Evolutionary conservation across 2,329 filamentous ascomycete species (phyloP).

Genomic region (Colletotrichum gigasporum): DNA sequence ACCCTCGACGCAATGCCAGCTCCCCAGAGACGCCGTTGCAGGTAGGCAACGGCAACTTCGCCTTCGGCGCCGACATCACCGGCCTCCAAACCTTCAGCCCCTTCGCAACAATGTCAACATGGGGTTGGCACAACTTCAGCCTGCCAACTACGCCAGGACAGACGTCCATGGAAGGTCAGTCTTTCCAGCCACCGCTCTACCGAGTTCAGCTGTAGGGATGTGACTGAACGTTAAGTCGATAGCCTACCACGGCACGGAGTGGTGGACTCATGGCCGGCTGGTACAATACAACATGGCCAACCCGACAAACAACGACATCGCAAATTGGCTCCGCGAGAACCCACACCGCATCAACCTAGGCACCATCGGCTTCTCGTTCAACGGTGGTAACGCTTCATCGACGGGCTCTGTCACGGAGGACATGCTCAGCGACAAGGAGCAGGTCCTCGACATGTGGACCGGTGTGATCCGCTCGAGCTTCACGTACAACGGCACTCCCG

Average conservation of each 20-base stretch:
- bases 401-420: conserved; percentile 48
- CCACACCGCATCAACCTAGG: conserved; percentile 62
- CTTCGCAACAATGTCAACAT: conserved; percentile 57
- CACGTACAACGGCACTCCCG: conserved; percentile 46
- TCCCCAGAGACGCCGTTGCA: conserved; percentile 61
- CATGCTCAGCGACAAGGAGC: conserved; percentile 48
- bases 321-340: conserved; percentile 55
- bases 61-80: conserved; percentile 57
- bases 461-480: conserved; percentile 56
- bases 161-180: conserved; percentile 27
- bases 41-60: conserved; percentile 60
- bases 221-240: background rate
- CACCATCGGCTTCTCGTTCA: conserved; percentile 57
- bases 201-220: background rate
- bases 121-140: conserved; percentile 61
- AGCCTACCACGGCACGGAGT: conserved; percentile 52
- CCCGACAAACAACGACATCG: conserved; percentile 50
- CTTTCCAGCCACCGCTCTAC: background rate
- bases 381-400: conserved; percentile 35
- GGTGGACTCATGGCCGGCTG: conserved; percentile 53
- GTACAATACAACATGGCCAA: conserved; percentile 54
- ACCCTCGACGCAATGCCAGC: conserved; percentile 56
- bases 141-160: conserved; percentile 51
- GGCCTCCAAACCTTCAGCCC: conserved; percentile 57
- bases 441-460: conserved; percentile 58